Evolutionary conservation across 2,329 filamentous ascomycete species (phyloP), one percentile per base, ranked within the genome.

Genomic region (Alternaria brassicae): DNA sequence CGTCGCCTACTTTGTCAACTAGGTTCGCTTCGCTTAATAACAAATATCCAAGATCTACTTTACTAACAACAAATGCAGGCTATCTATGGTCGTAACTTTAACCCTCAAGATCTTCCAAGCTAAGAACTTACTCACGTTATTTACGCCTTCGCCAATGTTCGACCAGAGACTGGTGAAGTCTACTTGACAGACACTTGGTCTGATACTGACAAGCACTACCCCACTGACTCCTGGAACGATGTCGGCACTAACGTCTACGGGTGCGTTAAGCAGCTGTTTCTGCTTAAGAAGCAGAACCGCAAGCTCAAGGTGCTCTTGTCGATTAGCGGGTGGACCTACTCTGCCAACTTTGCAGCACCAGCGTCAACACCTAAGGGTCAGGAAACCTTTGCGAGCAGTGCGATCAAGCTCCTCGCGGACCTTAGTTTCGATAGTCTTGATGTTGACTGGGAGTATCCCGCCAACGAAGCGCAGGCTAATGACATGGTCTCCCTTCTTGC

Each of bases 321-420:
- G 0, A 78, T 78, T 40, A 76, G 76, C 39, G 76, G 76, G 1
- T 78, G 75, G 76, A 78, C 76, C 3, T 78, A 78, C 52, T 78
- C 76, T 12, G 40, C 72, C 32, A 76, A 78, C 62, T 77, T 78
- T 49, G 65, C 72, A 1, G 61, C 68, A 30, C 70, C 75, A 21
- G 73, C 74, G 7, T 70, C 72, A 5, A 76, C 74, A 7, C 67
- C 68, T 3, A 58, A 64, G 15, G 72, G 73, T 2, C 62, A 75
- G 21, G 63, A 65, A 3, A 75, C 48, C 25, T 78, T 78, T 59
- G 76, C 75, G 5, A 72, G 69, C 45, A 75, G 68, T 53, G 72
- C 75, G 2, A 68, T 78, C 12, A 50, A 68, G 4, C 61, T 78
- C 28, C 53, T 78, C 41, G 63, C 70, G 47, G 62, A 78, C 28